phyloP scores from a whole-genome alignment of 306 rosid species.

The Chamaecrista fasciculata region DNA sequence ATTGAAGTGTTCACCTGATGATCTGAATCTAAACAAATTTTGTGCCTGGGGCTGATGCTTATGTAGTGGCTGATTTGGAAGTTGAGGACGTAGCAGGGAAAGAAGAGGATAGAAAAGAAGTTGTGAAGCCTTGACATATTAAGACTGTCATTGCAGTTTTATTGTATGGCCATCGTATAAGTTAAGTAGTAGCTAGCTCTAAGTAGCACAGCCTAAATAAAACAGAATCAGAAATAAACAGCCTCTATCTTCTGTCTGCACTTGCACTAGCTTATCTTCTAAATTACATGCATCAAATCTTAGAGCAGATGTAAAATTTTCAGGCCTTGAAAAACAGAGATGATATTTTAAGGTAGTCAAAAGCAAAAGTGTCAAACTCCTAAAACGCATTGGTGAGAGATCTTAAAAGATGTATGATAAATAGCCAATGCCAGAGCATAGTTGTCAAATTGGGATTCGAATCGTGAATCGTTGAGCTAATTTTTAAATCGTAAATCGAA shows the following conservation, averaged over 20 bases:
- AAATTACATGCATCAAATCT: background rate
- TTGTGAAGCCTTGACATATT: conserved; percentile 3
- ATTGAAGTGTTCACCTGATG: background rate
- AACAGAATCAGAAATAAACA: background rate
- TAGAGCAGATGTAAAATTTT: background rate
- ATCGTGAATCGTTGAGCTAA: no score
- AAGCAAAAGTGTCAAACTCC: no score
- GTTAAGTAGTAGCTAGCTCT: background rate
- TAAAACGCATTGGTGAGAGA: no score
- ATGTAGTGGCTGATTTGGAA: background rate
- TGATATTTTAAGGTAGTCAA: no score
- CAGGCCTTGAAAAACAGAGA: no score
- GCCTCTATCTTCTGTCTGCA: background rate
- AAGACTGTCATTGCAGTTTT: background rate
- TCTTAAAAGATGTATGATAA: no score
- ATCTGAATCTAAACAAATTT: no score
- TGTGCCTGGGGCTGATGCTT: background rate
- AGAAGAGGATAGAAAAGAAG: background rate
- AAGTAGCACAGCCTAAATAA: background rate
- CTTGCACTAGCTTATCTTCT: background rate
- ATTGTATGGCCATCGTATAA: background rate
- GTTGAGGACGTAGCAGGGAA: background rate
- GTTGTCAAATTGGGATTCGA: no score
- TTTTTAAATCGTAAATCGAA: no score
- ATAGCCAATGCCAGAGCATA: no score